Evolutionary conservation across 164 flowering plant genomes (phyloP).

Genomic region (Aristolochia californica): DNA sequence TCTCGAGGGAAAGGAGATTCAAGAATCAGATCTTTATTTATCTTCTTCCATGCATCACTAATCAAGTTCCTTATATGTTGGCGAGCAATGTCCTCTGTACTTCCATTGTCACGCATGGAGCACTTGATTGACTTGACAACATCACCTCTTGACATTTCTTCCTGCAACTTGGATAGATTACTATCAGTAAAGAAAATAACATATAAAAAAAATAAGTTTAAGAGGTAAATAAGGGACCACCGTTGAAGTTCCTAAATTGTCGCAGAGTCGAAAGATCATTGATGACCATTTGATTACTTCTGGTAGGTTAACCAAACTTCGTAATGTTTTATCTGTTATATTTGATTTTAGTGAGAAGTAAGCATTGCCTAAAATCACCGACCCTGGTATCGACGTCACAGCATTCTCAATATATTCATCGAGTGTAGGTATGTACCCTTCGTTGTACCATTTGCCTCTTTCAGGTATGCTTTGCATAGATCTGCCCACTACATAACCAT

Average conservation of each 20-base stretch:
- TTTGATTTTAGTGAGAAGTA: conserved; percentile 11
- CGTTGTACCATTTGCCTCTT: conserved; percentile 35
- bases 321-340: no score
- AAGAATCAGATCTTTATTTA: conserved; percentile 6
- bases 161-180: background rate
- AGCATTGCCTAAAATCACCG: conserved; percentile 20
- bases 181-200: background rate
- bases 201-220: background rate
- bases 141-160: conserved; percentile 10
- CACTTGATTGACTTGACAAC: conserved; percentile 12
- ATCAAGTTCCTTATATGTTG: conserved; percentile 7
- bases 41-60: conserved; percentile 12
- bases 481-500: conserved; percentile 31
- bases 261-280: conserved; percentile 22
- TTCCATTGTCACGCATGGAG: conserved; percentile 10
- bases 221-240: conserved; percentile 2
- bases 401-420: conserved; percentile 37
- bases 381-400: conserved; percentile 32
- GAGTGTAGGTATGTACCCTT: conserved; percentile 20
- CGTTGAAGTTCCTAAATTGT: conserved; percentile 30
- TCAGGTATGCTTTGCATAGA: conserved; percentile 26
- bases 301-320: no score
- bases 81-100: conserved; percentile 7
- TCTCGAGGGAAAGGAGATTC: conserved; percentile 5
- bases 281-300: conserved; percentile 12